Percentiles rank a stretch among this genome's conserved stretches.
phyloP scores from a whole-genome alignment of 257 asterid species.

The Craterostigma plantagineum region DNA sequence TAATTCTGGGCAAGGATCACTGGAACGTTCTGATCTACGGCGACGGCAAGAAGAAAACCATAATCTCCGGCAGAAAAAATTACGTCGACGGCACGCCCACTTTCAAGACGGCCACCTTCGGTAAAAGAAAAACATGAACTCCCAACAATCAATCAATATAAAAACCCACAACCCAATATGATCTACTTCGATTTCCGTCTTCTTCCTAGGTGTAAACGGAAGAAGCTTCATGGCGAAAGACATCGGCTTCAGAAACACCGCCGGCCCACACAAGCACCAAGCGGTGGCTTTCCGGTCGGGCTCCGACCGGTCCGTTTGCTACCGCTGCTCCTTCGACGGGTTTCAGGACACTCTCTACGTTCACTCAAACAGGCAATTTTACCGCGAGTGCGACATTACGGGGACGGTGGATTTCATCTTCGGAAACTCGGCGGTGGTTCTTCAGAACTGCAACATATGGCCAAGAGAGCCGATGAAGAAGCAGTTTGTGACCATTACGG shows the following conservation, averaged over 20 bases:
- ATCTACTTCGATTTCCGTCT: background rate
- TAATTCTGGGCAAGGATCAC: slow-evolving; percentile 6
- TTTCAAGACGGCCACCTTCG: slow-evolving; percentile 2
- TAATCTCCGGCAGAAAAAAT: background rate
- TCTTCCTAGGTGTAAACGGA: background rate
- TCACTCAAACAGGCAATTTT: slow-evolving; percentile 8
- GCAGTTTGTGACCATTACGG: slow-evolving; percentile 4
- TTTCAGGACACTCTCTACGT: slow-evolving; percentile 8
- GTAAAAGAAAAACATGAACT: background rate
- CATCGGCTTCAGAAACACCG: slow-evolving; percentile 8
- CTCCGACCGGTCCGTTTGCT: slow-evolving; percentile 7
- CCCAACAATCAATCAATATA: background rate
- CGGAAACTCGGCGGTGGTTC: slow-evolving; percentile 7
- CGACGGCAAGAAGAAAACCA: slow-evolving; percentile 2
- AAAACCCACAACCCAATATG: background rate
- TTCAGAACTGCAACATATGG: slow-evolving; percentile 6
- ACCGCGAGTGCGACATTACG: slow-evolving; percentile 8
- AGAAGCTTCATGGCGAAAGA: slow-evolving; percentile 3
- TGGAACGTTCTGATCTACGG: slow-evolving; percentile 6
- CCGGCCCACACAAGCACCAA: slow-evolving; percentile 7
- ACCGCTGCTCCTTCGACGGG: slow-evolving; percentile 7
- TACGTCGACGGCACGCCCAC: slow-evolving; percentile 2
- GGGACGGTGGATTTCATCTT: slow-evolving; percentile 8
- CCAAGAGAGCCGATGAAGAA: slow-evolving; percentile 3
- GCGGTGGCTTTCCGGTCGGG: slow-evolving; percentile 10